These are phyloP conservation scores for Paecilomyces niveus DNA, from an alignment of 2,329 filamentous ascomycete genomes.

Conservation along the genomic window DNA sequence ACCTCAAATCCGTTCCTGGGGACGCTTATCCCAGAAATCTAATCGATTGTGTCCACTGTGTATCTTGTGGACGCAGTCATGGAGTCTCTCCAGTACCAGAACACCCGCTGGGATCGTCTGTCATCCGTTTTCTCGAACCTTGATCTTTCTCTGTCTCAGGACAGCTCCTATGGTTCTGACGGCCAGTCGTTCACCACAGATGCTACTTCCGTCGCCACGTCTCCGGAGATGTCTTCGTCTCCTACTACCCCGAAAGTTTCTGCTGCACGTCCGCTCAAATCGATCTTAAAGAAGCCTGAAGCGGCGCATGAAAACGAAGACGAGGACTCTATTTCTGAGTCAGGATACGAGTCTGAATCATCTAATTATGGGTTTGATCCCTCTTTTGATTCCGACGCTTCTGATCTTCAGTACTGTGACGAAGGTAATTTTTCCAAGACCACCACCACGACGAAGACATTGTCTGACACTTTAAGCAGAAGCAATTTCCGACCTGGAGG, in stretches of 20 bases:
- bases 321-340: conserved; percentile 20
- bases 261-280: conserved; percentile 21
- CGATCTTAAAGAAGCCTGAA: conserved; percentile 26
- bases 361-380: conserved; percentile 20
- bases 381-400: conserved; percentile 7
- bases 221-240: conserved; percentile 14
- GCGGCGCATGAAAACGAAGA: conserved; percentile 17
- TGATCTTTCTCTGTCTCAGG: conserved; percentile 31
- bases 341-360: conserved; percentile 31
- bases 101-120: conserved; percentile 30
- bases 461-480: neutral
- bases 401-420: conserved; percentile 4
- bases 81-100: conserved; percentile 17
- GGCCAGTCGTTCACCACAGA: conserved; percentile 28
- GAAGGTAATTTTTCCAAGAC: neutral
- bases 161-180: conserved; percentile 34
- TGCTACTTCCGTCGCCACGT: conserved; percentile 14
- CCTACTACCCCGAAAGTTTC: conserved; percentile 12
- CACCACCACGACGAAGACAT: neutral
- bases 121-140: conserved; percentile 29
- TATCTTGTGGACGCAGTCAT: conserved; percentile 13
- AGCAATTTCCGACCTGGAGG: conserved; percentile 11
- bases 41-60: neutral
- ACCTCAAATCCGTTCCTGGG: neutral
- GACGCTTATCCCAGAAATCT: neutral